Conservation (phyloP, 768 basidiomycete species). For the Imleria badia region DNA sequence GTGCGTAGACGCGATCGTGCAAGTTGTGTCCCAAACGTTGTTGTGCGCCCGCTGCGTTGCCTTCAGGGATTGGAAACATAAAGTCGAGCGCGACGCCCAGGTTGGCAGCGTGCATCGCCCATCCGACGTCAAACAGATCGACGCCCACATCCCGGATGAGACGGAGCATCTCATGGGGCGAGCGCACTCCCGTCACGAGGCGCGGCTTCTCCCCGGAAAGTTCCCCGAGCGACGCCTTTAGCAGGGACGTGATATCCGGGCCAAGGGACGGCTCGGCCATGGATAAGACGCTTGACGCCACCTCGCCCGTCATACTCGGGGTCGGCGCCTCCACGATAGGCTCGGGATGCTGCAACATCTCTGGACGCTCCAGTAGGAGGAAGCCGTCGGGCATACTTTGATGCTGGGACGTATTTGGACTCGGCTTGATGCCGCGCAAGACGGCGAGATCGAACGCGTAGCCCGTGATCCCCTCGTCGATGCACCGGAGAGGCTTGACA, state of each 20-base stretch:
- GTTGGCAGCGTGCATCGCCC: constrained; percentile 67
- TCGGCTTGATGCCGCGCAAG: constrained; percentile 29
- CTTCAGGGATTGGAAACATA: constrained; percentile 51
- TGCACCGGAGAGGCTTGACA: constrained; percentile 47
- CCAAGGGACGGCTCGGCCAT: not conserved
- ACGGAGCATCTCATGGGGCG: constrained; percentile 75
- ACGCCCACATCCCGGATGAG: constrained; percentile 65
- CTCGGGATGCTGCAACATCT: constrained; percentile 16
- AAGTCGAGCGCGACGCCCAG: constrained; percentile 80
- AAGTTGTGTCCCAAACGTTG: constrained; percentile 67
- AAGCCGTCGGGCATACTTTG: constrained; percentile 11
- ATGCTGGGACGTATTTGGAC: constrained; percentile 15
- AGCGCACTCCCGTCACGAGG: constrained; percentile 50
- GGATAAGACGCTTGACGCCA: not conserved
- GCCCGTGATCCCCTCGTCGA: constrained; percentile 70
- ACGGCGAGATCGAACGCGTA: constrained; percentile 71
- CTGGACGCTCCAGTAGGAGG: constrained; percentile 12
- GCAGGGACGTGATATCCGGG: constrained; percentile 37
- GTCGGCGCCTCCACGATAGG: constrained; percentile 6
- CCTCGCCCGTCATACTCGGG: not conserved
- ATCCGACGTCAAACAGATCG: constrained; percentile 74
- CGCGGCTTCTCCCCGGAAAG: constrained; percentile 62
- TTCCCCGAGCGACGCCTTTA: constrained; percentile 57
- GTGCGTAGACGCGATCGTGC: constrained; percentile 54
- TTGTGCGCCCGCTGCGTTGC: not conserved